A percentile compares a stretch with the other conserved stretches of the same genome.
phyloP scores from a whole-genome alignment of 2,329 filamentous ascomycete species.

The Penicillium italicum region DNA sequence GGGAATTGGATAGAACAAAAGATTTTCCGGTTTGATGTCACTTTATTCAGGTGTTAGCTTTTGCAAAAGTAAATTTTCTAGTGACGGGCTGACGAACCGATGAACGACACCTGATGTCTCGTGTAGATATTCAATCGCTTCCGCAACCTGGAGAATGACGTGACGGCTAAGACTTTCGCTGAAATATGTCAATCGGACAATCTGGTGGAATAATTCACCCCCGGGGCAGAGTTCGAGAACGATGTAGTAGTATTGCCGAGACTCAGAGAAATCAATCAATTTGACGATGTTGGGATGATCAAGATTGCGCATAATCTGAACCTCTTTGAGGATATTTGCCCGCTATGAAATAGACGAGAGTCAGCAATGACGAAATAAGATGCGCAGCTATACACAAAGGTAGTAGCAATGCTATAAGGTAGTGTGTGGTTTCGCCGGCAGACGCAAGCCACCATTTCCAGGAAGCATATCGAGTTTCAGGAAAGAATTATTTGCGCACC shows the following conservation, averaged over 20 bases:
- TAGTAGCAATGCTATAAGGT: background rate
- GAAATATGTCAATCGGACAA: constrained; percentile 96
- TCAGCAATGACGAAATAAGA: constrained; percentile 23
- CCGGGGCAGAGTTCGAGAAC: constrained; percentile 91
- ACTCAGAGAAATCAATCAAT: constrained; percentile 90
- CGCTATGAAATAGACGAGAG: constrained; percentile 55
- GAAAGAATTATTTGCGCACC: constrained; percentile 63
- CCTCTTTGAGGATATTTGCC: constrained; percentile 96
- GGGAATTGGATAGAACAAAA: constrained; percentile 84
- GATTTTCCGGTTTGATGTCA: constrained; percentile 91
- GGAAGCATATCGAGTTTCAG: constrained; percentile 21
- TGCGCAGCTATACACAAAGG: constrained; percentile 18
- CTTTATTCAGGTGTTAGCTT: constrained; percentile 19
- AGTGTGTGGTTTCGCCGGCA: background rate
- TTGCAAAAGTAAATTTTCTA: background rate
- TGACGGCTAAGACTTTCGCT: constrained; percentile 92
- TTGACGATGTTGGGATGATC: constrained; percentile 96
- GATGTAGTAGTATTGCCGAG: constrained; percentile 94
- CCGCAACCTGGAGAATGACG: constrained; percentile 92
- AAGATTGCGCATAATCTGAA: constrained; percentile 96
- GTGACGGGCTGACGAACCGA: constrained; percentile 59
- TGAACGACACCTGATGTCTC: constrained; percentile 95
- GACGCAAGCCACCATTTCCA: constrained; percentile 4
- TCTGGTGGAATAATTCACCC: constrained; percentile 96
- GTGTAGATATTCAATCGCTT: constrained; percentile 88